A percentile compares a stretch with the other conserved stretches of the same genome.
phyloP scores from a whole-genome alignment of 805 yeast genomes.

The Candida loeiensis region DNA sequence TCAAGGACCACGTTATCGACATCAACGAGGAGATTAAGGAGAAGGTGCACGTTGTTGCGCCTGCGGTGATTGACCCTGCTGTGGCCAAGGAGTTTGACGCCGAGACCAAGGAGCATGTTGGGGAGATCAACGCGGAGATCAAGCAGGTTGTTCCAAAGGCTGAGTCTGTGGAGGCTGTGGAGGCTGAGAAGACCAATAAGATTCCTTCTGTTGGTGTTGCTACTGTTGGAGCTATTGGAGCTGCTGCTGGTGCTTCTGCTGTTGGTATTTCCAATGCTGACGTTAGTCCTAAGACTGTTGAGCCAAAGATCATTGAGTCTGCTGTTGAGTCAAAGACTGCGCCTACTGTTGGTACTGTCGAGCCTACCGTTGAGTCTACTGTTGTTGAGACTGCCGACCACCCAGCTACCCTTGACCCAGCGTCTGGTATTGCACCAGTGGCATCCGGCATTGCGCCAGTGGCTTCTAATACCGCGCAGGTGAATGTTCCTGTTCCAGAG shows the following conservation, averaged over 20 bases:
- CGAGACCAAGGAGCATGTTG: conserved; percentile 6
- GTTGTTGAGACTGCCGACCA: conserved; percentile 1
- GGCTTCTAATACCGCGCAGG: conserved; percentile 5
- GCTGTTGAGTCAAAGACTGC: too few relatives aligned
- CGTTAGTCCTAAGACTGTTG: too few relatives aligned
- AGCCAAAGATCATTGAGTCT: too few relatives aligned
- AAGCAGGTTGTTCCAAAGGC: conserved; percentile 5
- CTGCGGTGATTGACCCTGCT: conserved; percentile 7
- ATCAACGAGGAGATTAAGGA: conserved; percentile 8
- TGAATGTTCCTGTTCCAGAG: conserved; percentile 6
- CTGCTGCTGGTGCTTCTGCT: conserved; percentile 17
- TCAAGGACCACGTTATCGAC: conserved; percentile 3
- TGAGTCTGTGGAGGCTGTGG: conserved; percentile 5
- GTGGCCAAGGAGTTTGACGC: conserved; percentile 7
- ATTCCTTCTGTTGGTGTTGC: conserved; percentile 4
- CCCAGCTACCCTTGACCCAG: conserved; percentile 5
- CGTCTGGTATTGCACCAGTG: conserved; percentile 6
- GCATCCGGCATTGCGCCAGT: too few relatives aligned
- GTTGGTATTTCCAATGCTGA: too few relatives aligned
- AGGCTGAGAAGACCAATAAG: conserved; percentile 1
- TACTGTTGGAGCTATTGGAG: conserved; percentile 16
- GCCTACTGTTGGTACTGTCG: too few relatives aligned
- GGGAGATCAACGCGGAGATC: conserved; percentile 5
- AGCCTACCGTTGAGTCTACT: too few relatives aligned
- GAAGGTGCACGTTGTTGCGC: conserved; percentile 5